A percentile compares a stretch with the other conserved stretches of the same genome.
These are phyloP conservation scores for Camellia japonica DNA, from an alignment of 148 eudicot genomes.

Conservation along the genomic window DNA sequence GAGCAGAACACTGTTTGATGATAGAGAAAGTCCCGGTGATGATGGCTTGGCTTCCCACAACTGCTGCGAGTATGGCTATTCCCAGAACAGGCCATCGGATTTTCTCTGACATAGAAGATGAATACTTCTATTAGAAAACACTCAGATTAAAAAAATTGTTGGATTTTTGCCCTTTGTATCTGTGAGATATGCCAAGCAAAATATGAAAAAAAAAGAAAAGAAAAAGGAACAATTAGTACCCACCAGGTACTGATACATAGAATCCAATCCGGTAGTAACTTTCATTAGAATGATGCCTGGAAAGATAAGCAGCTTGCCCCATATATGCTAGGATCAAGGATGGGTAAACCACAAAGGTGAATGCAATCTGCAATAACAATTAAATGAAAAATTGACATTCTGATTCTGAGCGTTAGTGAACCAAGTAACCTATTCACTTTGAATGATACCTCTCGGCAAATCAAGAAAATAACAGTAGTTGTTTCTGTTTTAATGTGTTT, in stretches of 20 bases:
- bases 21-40: constrained; percentile 73
- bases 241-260: constrained; percentile 76
- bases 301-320: constrained; percentile 85
- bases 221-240: neutral
- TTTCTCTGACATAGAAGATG: constrained; percentile 36
- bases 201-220: neutral
- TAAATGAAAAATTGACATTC: no score
- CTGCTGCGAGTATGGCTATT: constrained; percentile 70
- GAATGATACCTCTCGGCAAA: no score
- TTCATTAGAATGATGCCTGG: constrained; percentile 48
- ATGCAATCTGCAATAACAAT: constrained; percentile 50
- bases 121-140: neutral
- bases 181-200: neutral
- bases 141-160: constrained; percentile 21
- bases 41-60: constrained; percentile 78
- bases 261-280: constrained; percentile 57
- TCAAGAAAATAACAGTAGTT: no score
- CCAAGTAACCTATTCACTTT: no score
- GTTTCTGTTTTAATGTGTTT: neutral
- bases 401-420: no score
- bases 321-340: constrained; percentile 72
- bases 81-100: constrained; percentile 66
- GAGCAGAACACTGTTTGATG: constrained; percentile 66
- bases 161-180: constrained; percentile 46
- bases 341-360: constrained; percentile 68